A percentile compares a stretch with the other conserved stretches of the same genome.
Conservation (phyloP, 129 eudicot species). For the Cynara cardunculus region DNA sequence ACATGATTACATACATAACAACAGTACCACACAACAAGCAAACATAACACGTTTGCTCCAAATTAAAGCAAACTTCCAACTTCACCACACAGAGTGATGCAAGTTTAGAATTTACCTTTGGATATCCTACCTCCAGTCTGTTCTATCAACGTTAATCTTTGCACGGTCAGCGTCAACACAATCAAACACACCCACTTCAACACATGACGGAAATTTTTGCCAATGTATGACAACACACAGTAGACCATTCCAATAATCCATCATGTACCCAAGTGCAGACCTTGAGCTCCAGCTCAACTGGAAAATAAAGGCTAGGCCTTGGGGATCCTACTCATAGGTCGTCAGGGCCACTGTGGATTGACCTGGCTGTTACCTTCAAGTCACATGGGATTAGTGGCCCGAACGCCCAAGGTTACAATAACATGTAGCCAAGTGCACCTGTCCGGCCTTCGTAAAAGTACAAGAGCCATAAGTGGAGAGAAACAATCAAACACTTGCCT, state of each 20-base stretch:
- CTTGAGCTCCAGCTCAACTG: neutral
- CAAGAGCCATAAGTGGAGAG: neutral
- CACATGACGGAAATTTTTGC: neutral
- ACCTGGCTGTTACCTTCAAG: neutral
- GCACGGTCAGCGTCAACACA: slow-evolving; percentile 24
- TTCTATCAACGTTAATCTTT: neutral
- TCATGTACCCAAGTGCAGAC: neutral
- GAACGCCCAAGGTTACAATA: neutral
- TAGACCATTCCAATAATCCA: slow-evolving; percentile 2
- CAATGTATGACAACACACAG: neutral
- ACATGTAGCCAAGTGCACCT: neutral
- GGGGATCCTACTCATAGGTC: neutral
- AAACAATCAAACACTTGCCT: neutral
- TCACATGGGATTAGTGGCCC: neutral
- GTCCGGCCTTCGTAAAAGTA: neutral
- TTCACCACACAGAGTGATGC: neutral
- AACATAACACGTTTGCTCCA: neutral
- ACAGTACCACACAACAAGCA: neutral
- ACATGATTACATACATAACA: neutral
- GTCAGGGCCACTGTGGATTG: neutral
- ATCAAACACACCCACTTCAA: slow-evolving; percentile 2
- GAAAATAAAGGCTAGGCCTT: neutral
- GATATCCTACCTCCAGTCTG: slow-evolving; percentile 7
- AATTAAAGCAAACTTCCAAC: neutral
- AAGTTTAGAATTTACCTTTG: slow-evolving; percentile 2